Conservation (phyloP, 2,329 filamentous ascomycete genomes). For the Zymoseptoria passerinii region DNA sequence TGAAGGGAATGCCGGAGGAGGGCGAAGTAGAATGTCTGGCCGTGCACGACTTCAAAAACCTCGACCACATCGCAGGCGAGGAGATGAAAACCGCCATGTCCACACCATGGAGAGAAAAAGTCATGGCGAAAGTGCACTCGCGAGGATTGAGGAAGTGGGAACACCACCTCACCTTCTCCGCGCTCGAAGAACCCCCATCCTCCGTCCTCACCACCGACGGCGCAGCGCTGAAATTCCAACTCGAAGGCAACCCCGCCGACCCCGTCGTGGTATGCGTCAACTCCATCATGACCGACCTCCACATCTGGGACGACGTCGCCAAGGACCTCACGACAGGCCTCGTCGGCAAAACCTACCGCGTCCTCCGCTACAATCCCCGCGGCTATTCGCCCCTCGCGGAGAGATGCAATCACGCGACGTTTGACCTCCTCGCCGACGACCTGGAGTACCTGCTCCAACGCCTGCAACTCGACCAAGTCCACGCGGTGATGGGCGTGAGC, state of each 20-base stretch:
- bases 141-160: constrained; percentile 53
- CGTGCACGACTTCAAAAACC: constrained; percentile 62
- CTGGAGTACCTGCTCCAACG: constrained; percentile 58
- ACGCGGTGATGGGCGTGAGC: constrained; percentile 65
- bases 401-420: constrained; percentile 37
- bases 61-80: constrained; percentile 58
- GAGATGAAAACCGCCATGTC: constrained; percentile 56
- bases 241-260: constrained; percentile 64
- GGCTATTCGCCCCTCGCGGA: constrained; percentile 48
- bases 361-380: constrained; percentile 70
- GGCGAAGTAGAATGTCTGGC: constrained; percentile 52
- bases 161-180: constrained; percentile 73
- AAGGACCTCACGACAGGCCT: constrained; percentile 46
- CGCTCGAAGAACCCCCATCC: constrained; percentile 52
- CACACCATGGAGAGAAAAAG: constrained; percentile 53
- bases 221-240: constrained; percentile 60
- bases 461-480: constrained; percentile 58
- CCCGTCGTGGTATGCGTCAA: constrained; percentile 70
- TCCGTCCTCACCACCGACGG: constrained; percentile 61
- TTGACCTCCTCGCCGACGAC: constrained; percentile 62
- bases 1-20: constrained; percentile 33
- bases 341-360: constrained; percentile 54
- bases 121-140: constrained; percentile 52
- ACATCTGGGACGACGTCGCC: constrained; percentile 75
- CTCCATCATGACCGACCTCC: constrained; percentile 66